A percentile compares a stretch with the other conserved stretches of the same genome.
These are phyloP conservation scores for Melaleuca alternifolia DNA, from an alignment of 345 rosid species.

Conservation along the genomic window DNA sequence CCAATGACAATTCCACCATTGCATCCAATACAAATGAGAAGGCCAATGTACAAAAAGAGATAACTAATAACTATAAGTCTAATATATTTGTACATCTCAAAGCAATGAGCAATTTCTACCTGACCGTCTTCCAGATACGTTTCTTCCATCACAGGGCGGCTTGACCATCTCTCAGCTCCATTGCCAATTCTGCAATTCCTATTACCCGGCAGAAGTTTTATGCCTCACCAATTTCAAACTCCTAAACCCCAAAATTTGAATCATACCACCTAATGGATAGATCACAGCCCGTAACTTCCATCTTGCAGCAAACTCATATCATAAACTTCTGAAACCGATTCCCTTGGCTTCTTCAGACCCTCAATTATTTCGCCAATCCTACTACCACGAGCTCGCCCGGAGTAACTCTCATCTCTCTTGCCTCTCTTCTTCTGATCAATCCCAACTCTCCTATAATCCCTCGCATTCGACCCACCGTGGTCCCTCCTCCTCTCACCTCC, in stretches of 20 bases:
- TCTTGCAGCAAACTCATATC: slow-evolving; percentile 31
- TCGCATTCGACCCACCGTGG: background rate
- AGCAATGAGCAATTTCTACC: background rate
- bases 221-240: background rate
- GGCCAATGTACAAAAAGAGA: background rate
- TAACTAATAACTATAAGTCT: background rate
- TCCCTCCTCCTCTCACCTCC: background rate
- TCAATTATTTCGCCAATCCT: background rate
- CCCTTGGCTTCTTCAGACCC: background rate
- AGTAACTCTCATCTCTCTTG: slow-evolving; percentile 5
- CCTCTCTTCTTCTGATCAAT: slow-evolving; percentile 13
- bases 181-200: background rate
- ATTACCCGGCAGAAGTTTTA: background rate
- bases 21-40: background rate
- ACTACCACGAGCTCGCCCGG: background rate
- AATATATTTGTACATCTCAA: background rate
- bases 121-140: background rate
- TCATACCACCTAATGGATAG: background rate
- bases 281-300: slow-evolving; percentile 23
- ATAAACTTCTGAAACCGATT: slow-evolving; percentile 10
- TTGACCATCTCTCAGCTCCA: background rate
- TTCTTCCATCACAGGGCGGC: background rate
- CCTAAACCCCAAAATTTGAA: background rate
- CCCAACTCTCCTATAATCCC: background rate
- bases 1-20: background rate